A percentile compares a stretch with the other conserved stretches of the same genome.
These are phyloP conservation scores for Forsythia suspensa DNA, from an alignment of 257 asterid species.

Conservation along the genomic window DNA sequence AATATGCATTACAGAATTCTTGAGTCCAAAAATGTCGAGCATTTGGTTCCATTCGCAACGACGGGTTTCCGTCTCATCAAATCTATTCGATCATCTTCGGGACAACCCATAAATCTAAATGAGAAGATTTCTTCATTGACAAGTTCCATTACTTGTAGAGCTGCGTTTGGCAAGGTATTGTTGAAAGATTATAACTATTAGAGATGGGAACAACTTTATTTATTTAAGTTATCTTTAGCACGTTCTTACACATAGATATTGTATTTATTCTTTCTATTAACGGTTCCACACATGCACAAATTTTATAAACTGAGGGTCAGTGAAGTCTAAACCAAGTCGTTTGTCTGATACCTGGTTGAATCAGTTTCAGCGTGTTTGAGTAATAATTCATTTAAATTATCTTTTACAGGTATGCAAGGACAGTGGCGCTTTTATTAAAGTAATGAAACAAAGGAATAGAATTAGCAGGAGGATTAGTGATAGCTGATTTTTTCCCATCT, in stretches of 20 bases:
- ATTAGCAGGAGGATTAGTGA: constrained; percentile 4
- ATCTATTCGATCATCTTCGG: not conserved
- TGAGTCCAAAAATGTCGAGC: constrained; percentile 23
- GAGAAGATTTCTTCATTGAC: not conserved
- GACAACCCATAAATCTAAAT: constrained; percentile 4
- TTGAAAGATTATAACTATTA: too few relatives aligned
- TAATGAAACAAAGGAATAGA: not conserved
- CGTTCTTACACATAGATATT: too few relatives aligned
- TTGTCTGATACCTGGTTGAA: too few relatives aligned
- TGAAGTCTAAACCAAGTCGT: too few relatives aligned
- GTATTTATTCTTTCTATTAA: too few relatives aligned
- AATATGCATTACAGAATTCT: constrained; percentile 1
- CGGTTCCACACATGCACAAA: too few relatives aligned
- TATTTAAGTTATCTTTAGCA: too few relatives aligned
- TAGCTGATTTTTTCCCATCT: constrained; percentile 25
- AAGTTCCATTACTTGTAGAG: constrained; percentile 18
- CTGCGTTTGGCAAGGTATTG: constrained; percentile 22
- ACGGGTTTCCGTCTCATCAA: constrained; percentile 12
- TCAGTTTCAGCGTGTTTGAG: too few relatives aligned
- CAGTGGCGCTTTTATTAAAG: not conserved
- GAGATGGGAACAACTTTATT: too few relatives aligned
- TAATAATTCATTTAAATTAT: too few relatives aligned
- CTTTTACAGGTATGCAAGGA: constrained; percentile 11
- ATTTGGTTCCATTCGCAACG: constrained; percentile 13
- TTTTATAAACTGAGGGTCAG: too few relatives aligned